A percentile compares a stretch with the other conserved stretches of the same genome.
These are phyloP conservation scores for Tylopilus sp. DNA, from an alignment of 1,284 basidiomycete species.

Conservation along the genomic window DNA sequence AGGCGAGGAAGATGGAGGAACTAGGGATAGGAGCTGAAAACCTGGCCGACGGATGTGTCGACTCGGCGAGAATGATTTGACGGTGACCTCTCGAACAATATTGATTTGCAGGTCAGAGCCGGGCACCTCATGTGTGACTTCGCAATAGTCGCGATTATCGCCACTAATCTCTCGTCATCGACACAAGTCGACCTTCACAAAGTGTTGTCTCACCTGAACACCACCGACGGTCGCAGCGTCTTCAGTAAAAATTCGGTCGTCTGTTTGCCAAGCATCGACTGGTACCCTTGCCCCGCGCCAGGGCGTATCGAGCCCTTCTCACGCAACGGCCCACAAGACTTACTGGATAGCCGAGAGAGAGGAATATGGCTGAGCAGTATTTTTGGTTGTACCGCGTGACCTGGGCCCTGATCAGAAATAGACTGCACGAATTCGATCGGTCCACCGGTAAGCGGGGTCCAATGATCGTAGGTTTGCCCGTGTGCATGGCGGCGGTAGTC, in stretches of 20 bases:
- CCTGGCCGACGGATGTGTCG: conserved; percentile 75
- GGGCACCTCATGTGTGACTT: conserved; percentile 53
- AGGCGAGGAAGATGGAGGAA: conserved; percentile 33
- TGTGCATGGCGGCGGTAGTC: conserved; percentile 59
- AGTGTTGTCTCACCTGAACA: conserved; percentile 61
- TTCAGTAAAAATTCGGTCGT: conserved; percentile 70
- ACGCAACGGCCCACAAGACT: conserved; percentile 70
- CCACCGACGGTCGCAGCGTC: conserved; percentile 54
- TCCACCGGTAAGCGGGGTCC: conserved; percentile 55
- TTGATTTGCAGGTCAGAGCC: conserved; percentile 19
- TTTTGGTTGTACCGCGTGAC: conserved; percentile 34
- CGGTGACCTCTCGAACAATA: conserved; percentile 60
- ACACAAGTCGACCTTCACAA: neutral
- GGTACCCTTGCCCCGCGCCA: conserved; percentile 78
- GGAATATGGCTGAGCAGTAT: conserved; percentile 84
- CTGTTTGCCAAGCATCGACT: conserved; percentile 76
- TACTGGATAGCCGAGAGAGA: conserved; percentile 67
- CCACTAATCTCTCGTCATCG: conserved; percentile 47
- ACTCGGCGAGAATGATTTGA: conserved; percentile 81
- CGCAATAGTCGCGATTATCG: conserved; percentile 88
- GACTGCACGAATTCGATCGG: conserved; percentile 66
- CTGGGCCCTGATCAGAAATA: conserved; percentile 37
- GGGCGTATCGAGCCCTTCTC: conserved; percentile 72
- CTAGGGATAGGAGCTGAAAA: conserved; percentile 81
- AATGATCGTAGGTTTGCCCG: conserved; percentile 47